phyloP scores from a whole-genome alignment of 2,329 filamentous ascomycete genomes.

The Trichothecium roseum region DNA sequence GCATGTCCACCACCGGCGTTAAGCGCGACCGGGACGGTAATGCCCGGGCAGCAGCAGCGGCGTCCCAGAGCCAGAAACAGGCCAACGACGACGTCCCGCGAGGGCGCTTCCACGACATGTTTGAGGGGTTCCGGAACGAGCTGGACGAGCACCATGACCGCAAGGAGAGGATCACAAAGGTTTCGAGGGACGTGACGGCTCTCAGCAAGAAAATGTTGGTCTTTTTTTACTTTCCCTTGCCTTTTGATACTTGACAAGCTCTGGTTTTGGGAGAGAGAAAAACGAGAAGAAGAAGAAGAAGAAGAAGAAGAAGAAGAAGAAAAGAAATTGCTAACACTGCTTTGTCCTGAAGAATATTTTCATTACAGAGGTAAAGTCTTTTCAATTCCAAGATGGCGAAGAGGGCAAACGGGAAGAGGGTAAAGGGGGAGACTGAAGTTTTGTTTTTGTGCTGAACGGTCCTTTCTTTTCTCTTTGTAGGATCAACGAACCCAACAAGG shows the following conservation, averaged over 20 bases:
- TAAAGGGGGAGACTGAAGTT: no score
- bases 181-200: slow-evolving; percentile 83
- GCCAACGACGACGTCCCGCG: slow-evolving; percentile 21
- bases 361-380: slow-evolving; percentile 7
- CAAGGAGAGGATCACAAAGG: slow-evolving; percentile 81
- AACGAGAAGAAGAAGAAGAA: no score
- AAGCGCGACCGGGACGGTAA: slow-evolving; percentile 47
- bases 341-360: slow-evolving; percentile 10
- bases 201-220: slow-evolving; percentile 99
- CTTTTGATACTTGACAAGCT: no score
- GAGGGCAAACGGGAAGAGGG: not conserved
- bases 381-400: not conserved
- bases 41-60: slow-evolving; percentile 15
- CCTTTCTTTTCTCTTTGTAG: no score
- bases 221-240: slow-evolving; percentile 5
- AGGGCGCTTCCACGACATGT: slow-evolving; percentile 58
- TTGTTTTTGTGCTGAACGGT: no score
- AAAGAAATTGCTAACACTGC: no score
- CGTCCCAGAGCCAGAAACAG: slow-evolving; percentile 21
- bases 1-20: slow-evolving; percentile 28
- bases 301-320: no score
- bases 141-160: slow-evolving; percentile 93
- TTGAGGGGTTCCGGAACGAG: slow-evolving; percentile 75
- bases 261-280: no score
- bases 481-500: slow-evolving; percentile 50